Percentiles rank a stretch among this genome's conserved stretches.
phyloP scores from a whole-genome alignment of 2,329 filamentous ascomycete species.

The Aphanoascus verrucosus region DNA sequence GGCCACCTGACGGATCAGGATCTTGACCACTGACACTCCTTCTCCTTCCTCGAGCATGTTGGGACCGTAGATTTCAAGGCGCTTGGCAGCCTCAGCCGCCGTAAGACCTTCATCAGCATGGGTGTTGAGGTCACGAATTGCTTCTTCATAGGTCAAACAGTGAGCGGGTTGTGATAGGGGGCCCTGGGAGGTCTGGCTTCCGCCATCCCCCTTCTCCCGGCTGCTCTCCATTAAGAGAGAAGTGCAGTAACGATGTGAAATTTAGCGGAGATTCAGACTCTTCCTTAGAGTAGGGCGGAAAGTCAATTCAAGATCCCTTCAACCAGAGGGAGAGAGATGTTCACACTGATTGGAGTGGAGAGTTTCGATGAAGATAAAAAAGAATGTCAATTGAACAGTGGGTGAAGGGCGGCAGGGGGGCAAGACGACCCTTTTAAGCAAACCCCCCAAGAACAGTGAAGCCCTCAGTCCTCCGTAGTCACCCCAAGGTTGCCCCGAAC shows the following conservation, averaged over 20 bases:
- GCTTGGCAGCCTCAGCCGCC: constrained; percentile 42
- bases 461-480: not conserved
- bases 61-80: constrained; percentile 46
- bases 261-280: not conserved
- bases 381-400: not conserved
- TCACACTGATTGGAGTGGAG: not conserved
- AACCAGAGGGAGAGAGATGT: not conserved
- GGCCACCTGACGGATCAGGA: constrained; percentile 54
- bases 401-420: not conserved
- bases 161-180: constrained; percentile 53
- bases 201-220: not conserved
- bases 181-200: constrained; percentile 40
- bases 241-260: not conserved
- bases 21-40: constrained; percentile 58
- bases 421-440: constrained; percentile 1
- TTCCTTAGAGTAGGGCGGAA: not conserved
- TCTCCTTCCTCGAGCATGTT: constrained; percentile 58
- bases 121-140: constrained; percentile 46
- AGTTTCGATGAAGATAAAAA: not conserved
- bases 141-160: constrained; percentile 42
- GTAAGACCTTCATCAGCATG: constrained; percentile 48
- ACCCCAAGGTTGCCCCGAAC: not conserved
- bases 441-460: not conserved
- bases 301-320: not conserved
- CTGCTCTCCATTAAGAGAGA: constrained; percentile 12